A percentile compares a stretch with the other conserved stretches of the same genome.
Conservation (phyloP, 257 asterid genomes). For the Nicotiana tabacum region DNA sequence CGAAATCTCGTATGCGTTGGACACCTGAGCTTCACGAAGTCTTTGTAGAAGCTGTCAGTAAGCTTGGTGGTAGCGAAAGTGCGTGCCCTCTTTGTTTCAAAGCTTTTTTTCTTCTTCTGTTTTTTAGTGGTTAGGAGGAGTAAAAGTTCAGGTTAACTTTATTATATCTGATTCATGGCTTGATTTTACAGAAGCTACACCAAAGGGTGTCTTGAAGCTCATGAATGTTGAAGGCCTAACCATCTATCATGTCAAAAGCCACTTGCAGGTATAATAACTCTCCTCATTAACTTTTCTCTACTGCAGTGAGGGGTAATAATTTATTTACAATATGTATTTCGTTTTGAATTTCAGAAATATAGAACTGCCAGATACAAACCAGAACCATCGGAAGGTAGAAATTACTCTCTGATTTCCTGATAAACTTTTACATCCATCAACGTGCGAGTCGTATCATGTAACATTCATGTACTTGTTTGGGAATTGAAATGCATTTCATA, state of each 20-base stretch:
- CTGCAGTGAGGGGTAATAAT: not conserved
- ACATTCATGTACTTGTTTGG: not conserved
- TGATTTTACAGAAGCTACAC: constrained; percentile 48
- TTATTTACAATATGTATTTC: not conserved
- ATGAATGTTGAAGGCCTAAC: constrained; percentile 78
- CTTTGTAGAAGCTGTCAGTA: constrained; percentile 65
- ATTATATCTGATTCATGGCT: not conserved
- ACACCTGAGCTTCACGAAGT: constrained; percentile 87
- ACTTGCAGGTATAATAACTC: constrained; percentile 53
- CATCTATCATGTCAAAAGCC: constrained; percentile 86
- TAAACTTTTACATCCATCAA: not conserved
- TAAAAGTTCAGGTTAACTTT: not conserved
- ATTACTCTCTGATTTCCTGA: constrained; percentile 2
- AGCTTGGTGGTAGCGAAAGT: constrained; percentile 93
- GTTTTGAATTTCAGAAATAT: constrained; percentile 55
- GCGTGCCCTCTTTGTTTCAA: constrained; percentile 19
- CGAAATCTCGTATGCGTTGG: constrained; percentile 92
- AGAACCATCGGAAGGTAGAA: constrained; percentile 66
- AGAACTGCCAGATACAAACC: constrained; percentile 80
- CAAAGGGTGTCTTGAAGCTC: constrained; percentile 77
- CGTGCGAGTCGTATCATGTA: not conserved
- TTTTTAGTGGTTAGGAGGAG: not conserved
- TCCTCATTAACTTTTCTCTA: not conserved
- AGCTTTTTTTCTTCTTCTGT: not conserved
- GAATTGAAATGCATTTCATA: not conserved